Percentiles rank a stretch among this genome's conserved stretches.
Evolutionary conservation across 1,284 basidiomycete species (phyloP).

Genomic region (Abortiporus biennis): DNA sequence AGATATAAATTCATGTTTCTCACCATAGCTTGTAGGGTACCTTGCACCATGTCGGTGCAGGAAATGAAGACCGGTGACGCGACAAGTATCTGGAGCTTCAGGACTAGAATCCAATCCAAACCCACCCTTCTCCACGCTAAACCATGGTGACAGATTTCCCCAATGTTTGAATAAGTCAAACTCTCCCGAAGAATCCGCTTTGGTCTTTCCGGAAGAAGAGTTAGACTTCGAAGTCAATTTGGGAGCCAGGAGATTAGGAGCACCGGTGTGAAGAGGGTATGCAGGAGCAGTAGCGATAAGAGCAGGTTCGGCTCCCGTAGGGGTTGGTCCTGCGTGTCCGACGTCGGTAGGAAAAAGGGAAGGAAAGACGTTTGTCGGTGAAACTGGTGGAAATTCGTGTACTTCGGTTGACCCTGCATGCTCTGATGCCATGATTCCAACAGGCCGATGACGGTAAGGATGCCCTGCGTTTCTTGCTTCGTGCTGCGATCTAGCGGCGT

Average conservation of each 20-base stretch:
- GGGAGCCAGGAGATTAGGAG: constrained; percentile 58
- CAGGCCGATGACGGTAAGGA: constrained; percentile 4
- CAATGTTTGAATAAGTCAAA: constrained; percentile 71
- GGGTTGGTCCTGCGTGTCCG: constrained; percentile 78
- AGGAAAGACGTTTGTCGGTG: constrained; percentile 64
- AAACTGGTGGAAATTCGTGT: constrained; percentile 64
- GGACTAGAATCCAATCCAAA: constrained; percentile 75
- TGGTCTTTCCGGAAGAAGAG: constrained; percentile 12
- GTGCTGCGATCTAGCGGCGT: too few species aligned
- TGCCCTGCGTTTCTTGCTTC: constrained; percentile 17
- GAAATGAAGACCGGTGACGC: constrained; percentile 68
- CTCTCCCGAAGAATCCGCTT: constrained; percentile 11
- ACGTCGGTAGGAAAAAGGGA: constrained; percentile 70
- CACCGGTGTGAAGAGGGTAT: constrained; percentile 69
- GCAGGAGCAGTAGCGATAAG: constrained; percentile 73
- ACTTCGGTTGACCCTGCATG: constrained; percentile 66
- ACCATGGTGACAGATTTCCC: constrained; percentile 86
- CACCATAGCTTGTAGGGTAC: constrained; percentile 71
- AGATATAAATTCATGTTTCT: constrained; percentile 20
- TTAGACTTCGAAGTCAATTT: constrained; percentile 2
- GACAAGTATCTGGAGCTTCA: constrained; percentile 62
- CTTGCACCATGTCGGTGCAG: constrained; percentile 78
- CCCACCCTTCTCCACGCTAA: constrained; percentile 57
- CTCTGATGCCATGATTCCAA: constrained; percentile 40
- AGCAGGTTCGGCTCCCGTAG: constrained; percentile 79